A percentile compares a stretch with the other conserved stretches of the same genome.
Conservation (phyloP, 1,284 basidiomycete species). For the Cystobasidiaceae sp. region DNA sequence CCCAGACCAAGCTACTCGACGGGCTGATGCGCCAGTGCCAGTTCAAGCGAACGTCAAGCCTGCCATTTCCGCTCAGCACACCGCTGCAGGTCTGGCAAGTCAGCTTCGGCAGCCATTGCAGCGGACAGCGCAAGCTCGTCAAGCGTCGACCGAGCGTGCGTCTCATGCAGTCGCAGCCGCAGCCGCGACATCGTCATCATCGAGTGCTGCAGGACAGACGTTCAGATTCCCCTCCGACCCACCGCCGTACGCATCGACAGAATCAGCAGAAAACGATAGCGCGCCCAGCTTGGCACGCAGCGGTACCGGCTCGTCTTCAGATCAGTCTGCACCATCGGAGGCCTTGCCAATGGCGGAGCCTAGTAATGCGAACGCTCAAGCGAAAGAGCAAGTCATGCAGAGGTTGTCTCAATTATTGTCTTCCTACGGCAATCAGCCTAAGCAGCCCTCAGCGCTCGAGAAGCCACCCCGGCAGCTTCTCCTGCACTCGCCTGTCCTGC, state of each 20-base stretch:
- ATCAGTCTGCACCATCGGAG: background rate
- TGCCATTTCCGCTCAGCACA: background rate
- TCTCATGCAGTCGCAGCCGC: background rate
- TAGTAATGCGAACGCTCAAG: background rate
- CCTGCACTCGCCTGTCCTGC: constrained; percentile 77
- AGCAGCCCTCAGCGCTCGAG: constrained; percentile 53
- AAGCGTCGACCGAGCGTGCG: too few species aligned
- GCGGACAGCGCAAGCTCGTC: too few species aligned
- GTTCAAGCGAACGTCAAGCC: too few species aligned
- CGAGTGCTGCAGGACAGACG: background rate
- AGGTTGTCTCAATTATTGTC: constrained; percentile 11
- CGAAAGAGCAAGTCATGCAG: constrained; percentile 30
- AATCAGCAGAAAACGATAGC: constrained; percentile 16
- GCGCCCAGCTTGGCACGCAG: constrained; percentile 13
- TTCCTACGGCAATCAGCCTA: background rate
- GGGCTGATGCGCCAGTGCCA: too few species aligned
- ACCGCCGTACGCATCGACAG: background rate
- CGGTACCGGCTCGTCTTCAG: constrained; percentile 18
- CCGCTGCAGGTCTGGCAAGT: background rate
- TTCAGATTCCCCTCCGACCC: background rate
- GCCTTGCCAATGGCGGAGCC: background rate
- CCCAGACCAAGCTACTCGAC: too few species aligned
- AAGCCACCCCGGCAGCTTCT: constrained; percentile 80
- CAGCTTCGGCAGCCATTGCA: too few species aligned
- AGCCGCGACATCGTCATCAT: background rate